A percentile compares a stretch with the other conserved stretches of the same genome.
Conservation (phyloP, 2,329 filamentous ascomycete genomes). For the Trichoderma aggressivum region DNA sequence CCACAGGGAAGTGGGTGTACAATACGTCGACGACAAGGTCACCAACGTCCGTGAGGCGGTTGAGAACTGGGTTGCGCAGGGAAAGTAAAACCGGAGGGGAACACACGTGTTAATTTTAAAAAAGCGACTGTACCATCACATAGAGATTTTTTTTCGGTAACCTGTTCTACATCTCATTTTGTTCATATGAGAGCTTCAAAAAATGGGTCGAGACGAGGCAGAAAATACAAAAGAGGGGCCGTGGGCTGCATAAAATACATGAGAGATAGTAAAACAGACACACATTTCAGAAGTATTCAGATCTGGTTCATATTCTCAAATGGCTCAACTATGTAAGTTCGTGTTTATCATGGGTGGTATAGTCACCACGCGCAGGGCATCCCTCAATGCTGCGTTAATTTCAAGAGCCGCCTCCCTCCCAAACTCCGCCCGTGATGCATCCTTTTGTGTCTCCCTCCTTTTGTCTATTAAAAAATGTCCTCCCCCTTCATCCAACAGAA, state of each 20-base stretch:
- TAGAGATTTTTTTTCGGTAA: constrained; percentile 34
- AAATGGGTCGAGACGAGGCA: constrained; percentile 1
- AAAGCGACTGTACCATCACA: constrained; percentile 37
- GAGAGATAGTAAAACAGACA: background rate
- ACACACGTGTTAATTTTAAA: constrained; percentile 13
- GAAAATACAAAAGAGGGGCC: background rate
- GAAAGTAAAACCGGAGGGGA: constrained; percentile 69
- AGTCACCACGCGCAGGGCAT: background rate
- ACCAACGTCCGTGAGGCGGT: constrained; percentile 69
- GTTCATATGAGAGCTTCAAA: background rate
- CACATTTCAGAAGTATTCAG: background rate
- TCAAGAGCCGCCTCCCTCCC: background rate
- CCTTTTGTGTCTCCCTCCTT: background rate
- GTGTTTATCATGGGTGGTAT: background rate
- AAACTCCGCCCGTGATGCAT: background rate
- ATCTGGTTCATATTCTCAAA: background rate
- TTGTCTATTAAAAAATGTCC: background rate
- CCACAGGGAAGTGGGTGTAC: constrained; percentile 67
- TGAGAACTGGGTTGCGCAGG: constrained; percentile 89
- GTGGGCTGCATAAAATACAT: background rate
- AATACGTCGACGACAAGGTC: constrained; percentile 78
- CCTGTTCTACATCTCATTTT: constrained; percentile 19
- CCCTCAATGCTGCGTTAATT: background rate
- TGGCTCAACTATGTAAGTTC: background rate
- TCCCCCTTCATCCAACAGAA: constrained; percentile 19